A percentile compares a stretch with the other conserved stretches of the same genome.
phyloP scores from a whole-genome alignment of 106 monocot species.

The Apostasia ramifera region DNA sequence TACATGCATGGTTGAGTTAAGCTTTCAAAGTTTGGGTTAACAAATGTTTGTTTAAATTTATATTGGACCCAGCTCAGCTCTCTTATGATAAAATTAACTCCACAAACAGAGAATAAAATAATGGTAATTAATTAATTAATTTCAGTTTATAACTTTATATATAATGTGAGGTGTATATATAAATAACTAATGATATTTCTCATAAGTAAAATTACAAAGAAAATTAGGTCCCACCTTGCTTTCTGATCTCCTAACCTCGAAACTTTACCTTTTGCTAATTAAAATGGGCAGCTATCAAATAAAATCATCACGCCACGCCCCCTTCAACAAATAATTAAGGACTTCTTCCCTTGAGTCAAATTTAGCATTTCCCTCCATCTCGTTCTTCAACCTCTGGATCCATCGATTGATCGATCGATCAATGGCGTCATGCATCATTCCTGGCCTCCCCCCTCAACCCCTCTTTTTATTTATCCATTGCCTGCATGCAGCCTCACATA shows the following conservation, averaged over 20 bases:
- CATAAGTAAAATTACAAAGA: constrained; percentile 2
- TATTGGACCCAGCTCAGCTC: too few species aligned
- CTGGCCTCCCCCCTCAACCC: not conserved
- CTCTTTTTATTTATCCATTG: not conserved
- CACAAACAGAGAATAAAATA: too few species aligned
- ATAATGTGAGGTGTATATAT: too few species aligned
- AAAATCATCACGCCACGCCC: too few species aligned
- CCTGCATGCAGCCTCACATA: constrained; percentile 6
- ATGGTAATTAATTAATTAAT: too few species aligned
- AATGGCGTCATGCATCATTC: not conserved
- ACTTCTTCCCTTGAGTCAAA: constrained; percentile 4
- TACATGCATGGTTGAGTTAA: too few species aligned
- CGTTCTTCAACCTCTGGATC: constrained; percentile 2
- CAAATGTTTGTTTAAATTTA: too few species aligned
- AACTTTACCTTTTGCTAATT: constrained; percentile 14
- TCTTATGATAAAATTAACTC: too few species aligned
- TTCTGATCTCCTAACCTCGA: not conserved
- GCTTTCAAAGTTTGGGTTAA: too few species aligned
- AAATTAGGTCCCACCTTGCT: constrained; percentile 11
- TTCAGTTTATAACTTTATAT: too few species aligned
- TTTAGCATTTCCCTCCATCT: constrained; percentile 21
- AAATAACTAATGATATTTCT: too few species aligned
- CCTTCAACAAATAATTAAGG: not conserved
- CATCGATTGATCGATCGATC: not conserved
- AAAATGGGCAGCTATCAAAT: too few species aligned